Percentiles rank a stretch among this genome's conserved stretches.
phyloP scores from a whole-genome alignment of 2,329 filamentous ascomycete species.

The Neonectria faginata region DNA sequence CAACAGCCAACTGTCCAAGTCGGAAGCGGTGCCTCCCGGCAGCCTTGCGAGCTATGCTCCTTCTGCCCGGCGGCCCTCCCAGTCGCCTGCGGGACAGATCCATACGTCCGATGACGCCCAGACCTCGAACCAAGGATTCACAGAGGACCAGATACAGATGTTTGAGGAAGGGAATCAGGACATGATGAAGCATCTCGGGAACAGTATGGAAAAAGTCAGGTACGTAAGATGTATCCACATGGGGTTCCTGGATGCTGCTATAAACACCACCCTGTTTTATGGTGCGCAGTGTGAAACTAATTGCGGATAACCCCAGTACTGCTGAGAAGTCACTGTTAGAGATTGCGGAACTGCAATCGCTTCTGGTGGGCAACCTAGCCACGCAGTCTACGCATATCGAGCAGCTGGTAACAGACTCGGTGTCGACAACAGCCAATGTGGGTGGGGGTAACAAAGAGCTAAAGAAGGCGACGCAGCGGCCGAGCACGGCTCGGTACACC shows the following conservation, averaged over 20 bases:
- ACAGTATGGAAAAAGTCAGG: slow-evolving; percentile 94
- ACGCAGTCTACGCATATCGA: slow-evolving; percentile 91
- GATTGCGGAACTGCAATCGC: slow-evolving; percentile 91
- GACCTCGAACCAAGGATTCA: slow-evolving; percentile 66
- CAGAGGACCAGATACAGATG: slow-evolving; percentile 87
- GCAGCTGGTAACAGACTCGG: slow-evolving; percentile 86
- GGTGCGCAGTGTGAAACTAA: slow-evolving; percentile 33
- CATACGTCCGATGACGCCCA: slow-evolving; percentile 39
- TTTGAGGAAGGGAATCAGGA: slow-evolving; percentile 94
- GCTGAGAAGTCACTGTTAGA: slow-evolving; percentile 92
- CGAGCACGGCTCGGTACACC: slow-evolving; percentile 79
- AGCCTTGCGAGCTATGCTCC: slow-evolving; percentile 51
- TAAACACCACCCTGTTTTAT: slow-evolving; percentile 18
- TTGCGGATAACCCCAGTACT: slow-evolving; percentile 63
- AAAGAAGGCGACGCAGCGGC: slow-evolving; percentile 80
- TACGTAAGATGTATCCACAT: slow-evolving; percentile 59
- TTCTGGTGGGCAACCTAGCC: slow-evolving; percentile 86
- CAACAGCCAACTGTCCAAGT: slow-evolving; percentile 84
- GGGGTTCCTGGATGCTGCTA: slow-evolving; percentile 6
- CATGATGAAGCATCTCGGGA: slow-evolving; percentile 93
- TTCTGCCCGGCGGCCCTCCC: slow-evolving; percentile 37
- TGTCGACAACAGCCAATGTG: slow-evolving; percentile 85
- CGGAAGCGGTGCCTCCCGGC: slow-evolving; percentile 50
- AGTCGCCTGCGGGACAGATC: slow-evolving; percentile 32
- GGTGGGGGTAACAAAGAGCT: slow-evolving; percentile 91